Base-by-base conservation (phyloP, 306 rosid species). In the Acmispon strigosus region DNA sequence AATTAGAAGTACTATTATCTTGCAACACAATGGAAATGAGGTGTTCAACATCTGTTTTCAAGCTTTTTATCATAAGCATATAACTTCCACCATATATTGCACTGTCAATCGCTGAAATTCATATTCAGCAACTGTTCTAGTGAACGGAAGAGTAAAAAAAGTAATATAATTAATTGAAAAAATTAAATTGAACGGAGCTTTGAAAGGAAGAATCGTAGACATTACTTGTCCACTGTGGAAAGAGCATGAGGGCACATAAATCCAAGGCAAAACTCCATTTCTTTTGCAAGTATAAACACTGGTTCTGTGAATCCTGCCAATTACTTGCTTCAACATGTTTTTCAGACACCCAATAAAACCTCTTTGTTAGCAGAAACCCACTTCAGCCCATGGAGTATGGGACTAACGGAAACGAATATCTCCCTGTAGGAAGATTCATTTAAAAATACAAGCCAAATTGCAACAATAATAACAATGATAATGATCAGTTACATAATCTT, bases 161-260 rank as follows among this genome's bases (percentile, higher is more conserved):
- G 11, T 32, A 48, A 37, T 32, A 50, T 62, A 66, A 51, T 2
- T 37, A 49, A 62, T 7, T 20, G 20, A 22, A 10, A 36, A 62
- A 47, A 16, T 18, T 50, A 8, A 62, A 62, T 1, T 32, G 8
- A 6, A 32, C 42, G 0, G 20, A 24, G 57, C 34, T 66, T 41
- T 61, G 34, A 42, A 43, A 65, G 15, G 20, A 3, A 54, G 22
- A 17, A 57, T 11, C 8, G 16, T 60, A 83, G 65, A 52, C 14
- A n/a, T 62, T 79, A 93, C 98, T 80, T 81, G 84, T 60, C 96
- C 89, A 41, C 27, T 76, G 85, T 87, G 92, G 48, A 93, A 70
- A 75, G 44, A 62, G 45, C 82, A 62, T 0, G 78, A 76, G 14
- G 89, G 85, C 58, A 84, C 82, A 82, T 73, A 83, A 41, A 66